Percentiles rank a stretch among this genome's conserved stretches.
phyloP scores from a whole-genome alignment of 1,139 yeast species.

The Candida labiduridarum region DNA sequence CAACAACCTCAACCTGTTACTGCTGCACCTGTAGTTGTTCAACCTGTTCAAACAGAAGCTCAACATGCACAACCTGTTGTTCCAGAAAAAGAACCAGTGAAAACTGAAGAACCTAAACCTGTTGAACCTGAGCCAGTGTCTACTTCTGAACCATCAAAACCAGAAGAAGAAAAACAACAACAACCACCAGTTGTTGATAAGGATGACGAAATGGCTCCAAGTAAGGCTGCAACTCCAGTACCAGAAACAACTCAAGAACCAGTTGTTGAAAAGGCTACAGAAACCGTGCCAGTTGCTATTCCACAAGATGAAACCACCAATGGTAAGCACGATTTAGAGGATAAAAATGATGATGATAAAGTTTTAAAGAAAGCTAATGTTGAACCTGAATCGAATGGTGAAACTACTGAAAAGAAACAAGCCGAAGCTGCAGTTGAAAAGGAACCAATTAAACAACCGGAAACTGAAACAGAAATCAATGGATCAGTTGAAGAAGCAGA shows the following conservation, averaged over 20 bases:
- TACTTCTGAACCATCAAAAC: background rate
- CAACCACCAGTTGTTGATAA: background rate
- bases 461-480: constrained; percentile 1
- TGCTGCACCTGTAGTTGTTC: background rate
- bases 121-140: background rate
- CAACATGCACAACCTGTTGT: background rate
- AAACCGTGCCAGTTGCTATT: constrained; percentile 9
- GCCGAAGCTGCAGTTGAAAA: background rate
- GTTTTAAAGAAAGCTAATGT: constrained; percentile 17
- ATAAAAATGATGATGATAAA: constrained; percentile 23
- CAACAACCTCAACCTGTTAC: background rate
- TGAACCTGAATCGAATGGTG: constrained; percentile 5
- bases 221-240: background rate
- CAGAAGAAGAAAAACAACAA: background rate
- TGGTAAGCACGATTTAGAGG: constrained; percentile 43
- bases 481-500: constrained; percentile 1
- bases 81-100: background rate
- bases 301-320: constrained; percentile 3
- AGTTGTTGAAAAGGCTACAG: background rate
- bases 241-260: constrained; percentile 4
- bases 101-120: background rate
- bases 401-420: background rate
- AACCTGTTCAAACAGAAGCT: background rate
- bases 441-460: background rate
- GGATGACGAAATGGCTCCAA: background rate